Evolutionary conservation across 306 rosid species (phyloP).

Genomic region (Astragalus membranaceus): DNA sequence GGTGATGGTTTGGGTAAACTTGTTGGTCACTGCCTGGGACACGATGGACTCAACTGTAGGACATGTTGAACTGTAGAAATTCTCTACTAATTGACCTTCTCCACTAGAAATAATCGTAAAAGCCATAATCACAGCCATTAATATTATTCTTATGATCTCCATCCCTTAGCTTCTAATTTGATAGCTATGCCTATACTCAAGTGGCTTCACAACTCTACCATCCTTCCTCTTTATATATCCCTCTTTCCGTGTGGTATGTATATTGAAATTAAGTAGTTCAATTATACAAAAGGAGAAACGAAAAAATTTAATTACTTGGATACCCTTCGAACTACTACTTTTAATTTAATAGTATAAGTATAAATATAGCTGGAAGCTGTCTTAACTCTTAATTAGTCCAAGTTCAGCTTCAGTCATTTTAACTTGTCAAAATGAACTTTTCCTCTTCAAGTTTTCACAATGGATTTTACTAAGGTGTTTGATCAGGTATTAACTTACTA

Average conservation of each 20-base stretch:
- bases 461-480: not conserved
- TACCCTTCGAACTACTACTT: slow-evolving; percentile 13
- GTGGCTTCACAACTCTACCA: not conserved
- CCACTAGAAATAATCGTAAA: slow-evolving; percentile 12
- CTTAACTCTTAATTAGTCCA: not conserved
- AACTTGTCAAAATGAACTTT: slow-evolving; percentile 19
- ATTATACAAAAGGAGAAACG: not conserved
- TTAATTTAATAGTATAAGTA: not conserved
- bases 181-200: not conserved
- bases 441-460: not conserved
- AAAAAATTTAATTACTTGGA: slow-evolving; percentile 16
- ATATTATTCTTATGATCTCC: slow-evolving; percentile 14
- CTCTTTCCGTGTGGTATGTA: not conserved
- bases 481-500: no score
- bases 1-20: slow-evolving; percentile 39
- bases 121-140: slow-evolving; percentile 19
- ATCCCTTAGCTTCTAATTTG: not conserved
- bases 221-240: not conserved
- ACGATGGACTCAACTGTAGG: slow-evolving; percentile 65
- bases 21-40: slow-evolving; percentile 51
- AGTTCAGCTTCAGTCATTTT: slow-evolving; percentile 8
- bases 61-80: slow-evolving; percentile 53
- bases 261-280: not conserved
- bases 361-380: slow-evolving; percentile 7
- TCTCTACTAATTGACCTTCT: slow-evolving; percentile 43